Evolutionary conservation across 2,329 filamentous ascomycete genomes (phyloP), one percentile per base, ranked within the genome.

Genomic region (Nigrospora sphaerica): DNA sequence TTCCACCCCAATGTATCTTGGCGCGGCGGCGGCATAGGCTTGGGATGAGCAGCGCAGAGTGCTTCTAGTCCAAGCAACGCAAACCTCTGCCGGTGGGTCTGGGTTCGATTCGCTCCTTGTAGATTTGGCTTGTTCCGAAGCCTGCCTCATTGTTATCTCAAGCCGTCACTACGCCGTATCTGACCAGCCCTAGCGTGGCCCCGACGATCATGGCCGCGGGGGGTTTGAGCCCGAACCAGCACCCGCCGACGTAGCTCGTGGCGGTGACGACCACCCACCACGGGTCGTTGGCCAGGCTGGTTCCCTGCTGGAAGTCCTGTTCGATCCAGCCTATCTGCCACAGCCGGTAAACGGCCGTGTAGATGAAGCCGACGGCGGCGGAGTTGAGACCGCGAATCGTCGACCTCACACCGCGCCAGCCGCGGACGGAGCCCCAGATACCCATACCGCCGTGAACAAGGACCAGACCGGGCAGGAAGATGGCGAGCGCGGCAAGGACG

Each of bases 211-310:
- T 67, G 1, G 60, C 59, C 13, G 61, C 47, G 1, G 65, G 63
- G 4, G 65, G 57, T 10, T 52, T 57, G 6, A 67, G 39, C 1
- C 57, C 50, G 46, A 66, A 63, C 51, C 61, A 64, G 17, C 54
- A 52, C 1, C 65, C 57, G 1, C 64, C 64, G 3, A 67, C 58
- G 45, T 61, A 65, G 11, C 52, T 56, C 4, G 62, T 62, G 4
- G 76, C 74, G 2, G 79, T 73, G 1, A 83, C 71, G 4, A 81
- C 77, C 16, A 83, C 72, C 77, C 80, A 83, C 77, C 79, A 83
- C 1, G 80, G 78, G 49, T 83, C 80, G 34, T 71, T 66, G 0
- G 65, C 78, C 39, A 84, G 56, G 52, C 74, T 80, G 40, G 67
- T 71, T 0, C 80, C 80, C 2, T 57, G 56, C 46, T 67, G 64